Conservation (phyloP, 2,329 filamentous ascomycete genomes). For the Cladophialophora chaetospira region DNA sequence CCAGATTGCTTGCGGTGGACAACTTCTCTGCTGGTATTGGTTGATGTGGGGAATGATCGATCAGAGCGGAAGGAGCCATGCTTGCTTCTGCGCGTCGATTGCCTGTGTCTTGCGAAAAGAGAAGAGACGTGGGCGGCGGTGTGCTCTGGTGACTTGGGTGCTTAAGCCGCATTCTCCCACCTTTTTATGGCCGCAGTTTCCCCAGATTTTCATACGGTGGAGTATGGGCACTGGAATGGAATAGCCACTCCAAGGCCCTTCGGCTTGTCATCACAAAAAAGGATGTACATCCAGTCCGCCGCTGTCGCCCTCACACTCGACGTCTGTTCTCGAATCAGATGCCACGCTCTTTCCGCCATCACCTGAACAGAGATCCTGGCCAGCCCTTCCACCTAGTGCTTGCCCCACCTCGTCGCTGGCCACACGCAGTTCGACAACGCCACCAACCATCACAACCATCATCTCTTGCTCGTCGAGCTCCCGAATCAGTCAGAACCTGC, state of each 20-base stretch:
- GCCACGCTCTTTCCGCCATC: neutral
- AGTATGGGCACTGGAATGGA: neutral
- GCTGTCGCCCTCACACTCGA: too few relatives aligned
- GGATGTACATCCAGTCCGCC: too few relatives aligned
- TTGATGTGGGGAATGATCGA: constrained; percentile 86
- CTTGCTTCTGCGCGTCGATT: neutral
- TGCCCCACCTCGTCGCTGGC: constrained; percentile 5
- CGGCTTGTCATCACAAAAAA: too few relatives aligned
- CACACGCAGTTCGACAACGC: constrained; percentile 10
- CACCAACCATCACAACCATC: neutral
- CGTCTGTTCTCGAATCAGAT: neutral
- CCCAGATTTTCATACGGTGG: neutral
- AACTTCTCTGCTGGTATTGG: constrained; percentile 73
- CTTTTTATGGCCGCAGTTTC: constrained; percentile 7
- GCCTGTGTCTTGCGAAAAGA: neutral
- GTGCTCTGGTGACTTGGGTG: too few relatives aligned
- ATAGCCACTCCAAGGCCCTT: neutral
- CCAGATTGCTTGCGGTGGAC: constrained; percentile 80
- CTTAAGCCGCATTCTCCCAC: too few relatives aligned
- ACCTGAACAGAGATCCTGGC: constrained; percentile 1
- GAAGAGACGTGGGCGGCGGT: too few relatives aligned
- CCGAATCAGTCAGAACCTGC: neutral
- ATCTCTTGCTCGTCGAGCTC: constrained; percentile 11
- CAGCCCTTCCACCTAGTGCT: constrained; percentile 3
- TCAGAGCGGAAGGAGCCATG: constrained; percentile 53